Conservation (phyloP, 495 filamentous ascomycete species). For the Aspergillus indologenus region DNA sequence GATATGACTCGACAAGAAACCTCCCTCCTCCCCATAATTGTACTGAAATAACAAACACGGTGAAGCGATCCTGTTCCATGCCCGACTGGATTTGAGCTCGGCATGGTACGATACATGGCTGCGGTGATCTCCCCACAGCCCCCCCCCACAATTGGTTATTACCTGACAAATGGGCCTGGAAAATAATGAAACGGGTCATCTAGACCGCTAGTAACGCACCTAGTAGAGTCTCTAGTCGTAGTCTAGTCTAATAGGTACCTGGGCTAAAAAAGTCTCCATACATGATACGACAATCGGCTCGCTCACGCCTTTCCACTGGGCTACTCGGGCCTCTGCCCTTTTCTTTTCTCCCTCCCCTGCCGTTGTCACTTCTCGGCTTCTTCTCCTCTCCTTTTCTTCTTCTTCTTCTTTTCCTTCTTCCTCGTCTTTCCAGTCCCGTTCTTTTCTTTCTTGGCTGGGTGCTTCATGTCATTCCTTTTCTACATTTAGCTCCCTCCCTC, state of each 20-base stretch:
- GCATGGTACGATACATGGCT: neutral
- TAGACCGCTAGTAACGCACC: conserved; percentile 18
- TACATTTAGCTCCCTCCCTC: conserved; percentile 7
- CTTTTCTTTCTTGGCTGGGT: neutral
- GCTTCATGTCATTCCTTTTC: conserved; percentile 15
- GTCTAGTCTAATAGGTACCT: no score
- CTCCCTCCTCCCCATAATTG: no score
- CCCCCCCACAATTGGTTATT: conserved; percentile 9
- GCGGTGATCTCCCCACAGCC: conserved; percentile 12
- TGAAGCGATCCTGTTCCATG: no score
- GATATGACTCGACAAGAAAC: no score
- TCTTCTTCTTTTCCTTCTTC: conserved; percentile 24
- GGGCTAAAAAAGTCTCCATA: neutral
- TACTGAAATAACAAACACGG: no score
- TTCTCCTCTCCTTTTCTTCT: conserved; percentile 9
- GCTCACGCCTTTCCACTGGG: conserved; percentile 5
- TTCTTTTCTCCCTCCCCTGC: conserved; percentile 4
- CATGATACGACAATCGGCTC: neutral
- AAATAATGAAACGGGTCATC: conserved; percentile 18
- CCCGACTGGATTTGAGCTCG: neutral
- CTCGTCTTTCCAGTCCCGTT: no score
- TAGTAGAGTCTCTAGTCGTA: neutral
- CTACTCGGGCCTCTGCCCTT: conserved; percentile 3
- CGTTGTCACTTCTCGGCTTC: neutral
- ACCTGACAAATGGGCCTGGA: conserved; percentile 10